These are phyloP conservation scores for Calonectria crousiana DNA, from an alignment of 2,329 filamentous ascomycete species.

Conservation along the genomic window DNA sequence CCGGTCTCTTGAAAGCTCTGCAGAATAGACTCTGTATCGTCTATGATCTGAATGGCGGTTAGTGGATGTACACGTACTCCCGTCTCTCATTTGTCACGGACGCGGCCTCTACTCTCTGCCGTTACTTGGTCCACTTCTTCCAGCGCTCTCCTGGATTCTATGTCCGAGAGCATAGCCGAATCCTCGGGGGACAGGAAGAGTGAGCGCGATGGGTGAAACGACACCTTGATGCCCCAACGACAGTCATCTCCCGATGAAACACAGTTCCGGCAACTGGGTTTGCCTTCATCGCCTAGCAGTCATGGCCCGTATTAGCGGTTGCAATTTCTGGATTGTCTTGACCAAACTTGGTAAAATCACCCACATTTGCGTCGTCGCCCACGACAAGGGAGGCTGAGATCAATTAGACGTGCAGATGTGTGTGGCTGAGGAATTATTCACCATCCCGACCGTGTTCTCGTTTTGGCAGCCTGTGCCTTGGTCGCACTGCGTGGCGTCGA, in stretches of 20 bases:
- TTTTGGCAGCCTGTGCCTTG: not conserved
- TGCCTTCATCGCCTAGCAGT: constrained; percentile 1
- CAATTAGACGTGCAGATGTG: not conserved
- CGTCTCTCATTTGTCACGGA: not conserved
- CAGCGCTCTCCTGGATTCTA: constrained; percentile 1
- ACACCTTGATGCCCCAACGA: constrained; percentile 12
- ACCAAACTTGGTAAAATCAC: not conserved
- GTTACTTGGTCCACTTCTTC: not conserved
- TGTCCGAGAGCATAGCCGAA: not conserved
- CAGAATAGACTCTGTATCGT: not conserved
- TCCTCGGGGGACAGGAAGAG: not conserved
- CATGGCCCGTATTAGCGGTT: not conserved
- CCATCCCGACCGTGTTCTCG: constrained; percentile 2
- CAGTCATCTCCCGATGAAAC: not conserved
- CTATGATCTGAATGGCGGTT: not conserved
- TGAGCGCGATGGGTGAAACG: constrained; percentile 6
- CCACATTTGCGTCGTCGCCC: constrained; percentile 7
- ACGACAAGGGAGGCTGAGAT: constrained; percentile 1
- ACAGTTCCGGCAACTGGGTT: not conserved
- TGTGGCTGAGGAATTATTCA: not conserved
- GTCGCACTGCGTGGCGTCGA: not conserved
- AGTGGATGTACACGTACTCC: not conserved
- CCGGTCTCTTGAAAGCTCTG: not conserved
- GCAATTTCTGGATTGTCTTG: not conserved
- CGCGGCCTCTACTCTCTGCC: not conserved